Percentiles rank a stretch among this genome's conserved stretches.
Conservation (phyloP, 202 grass and related monocot species). For the Cymbopogon flexuosus region DNA sequence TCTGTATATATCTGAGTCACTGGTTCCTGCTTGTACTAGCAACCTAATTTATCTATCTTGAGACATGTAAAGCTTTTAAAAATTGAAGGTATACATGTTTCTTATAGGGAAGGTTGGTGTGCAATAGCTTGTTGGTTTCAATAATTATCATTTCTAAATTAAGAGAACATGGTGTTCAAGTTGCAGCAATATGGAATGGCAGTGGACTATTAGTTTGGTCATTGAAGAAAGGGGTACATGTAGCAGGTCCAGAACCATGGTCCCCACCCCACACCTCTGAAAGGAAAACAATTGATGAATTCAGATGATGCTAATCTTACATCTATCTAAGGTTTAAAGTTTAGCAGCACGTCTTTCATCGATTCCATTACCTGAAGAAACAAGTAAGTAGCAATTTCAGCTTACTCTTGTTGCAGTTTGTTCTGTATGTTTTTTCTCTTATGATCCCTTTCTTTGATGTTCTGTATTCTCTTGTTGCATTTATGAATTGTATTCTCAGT, state of each 20-base stretch:
- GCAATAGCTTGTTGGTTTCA: neutral
- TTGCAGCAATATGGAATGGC: conserved; percentile 5
- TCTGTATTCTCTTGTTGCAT: neutral
- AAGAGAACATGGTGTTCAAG: neutral
- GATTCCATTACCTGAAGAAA: conserved; percentile 20
- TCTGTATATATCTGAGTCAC: conserved; percentile 8
- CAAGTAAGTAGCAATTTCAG: conserved; percentile 32
- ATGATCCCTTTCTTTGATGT: neutral
- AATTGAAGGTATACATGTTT: neutral
- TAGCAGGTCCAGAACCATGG: conserved; percentile 25
- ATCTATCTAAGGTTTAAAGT: neutral
- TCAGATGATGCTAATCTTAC: neutral
- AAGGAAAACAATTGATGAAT: neutral
- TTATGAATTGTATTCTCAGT: neutral
- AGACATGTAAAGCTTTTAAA: conserved; percentile 18
- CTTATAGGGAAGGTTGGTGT: neutral
- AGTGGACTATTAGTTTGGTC: conserved; percentile 22
- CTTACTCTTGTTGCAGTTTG: neutral
- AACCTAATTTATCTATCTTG: conserved; percentile 25
- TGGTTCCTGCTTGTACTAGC: neutral
- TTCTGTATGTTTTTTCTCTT: conserved; percentile 19
- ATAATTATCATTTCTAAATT: conserved; percentile 7
- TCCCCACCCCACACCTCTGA: conserved; percentile 15
- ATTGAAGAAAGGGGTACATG: conserved; percentile 6
- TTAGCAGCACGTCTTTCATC: neutral